Conservation (phyloP, 1,139 yeast species). For the Suhomyces taliae region DNA sequence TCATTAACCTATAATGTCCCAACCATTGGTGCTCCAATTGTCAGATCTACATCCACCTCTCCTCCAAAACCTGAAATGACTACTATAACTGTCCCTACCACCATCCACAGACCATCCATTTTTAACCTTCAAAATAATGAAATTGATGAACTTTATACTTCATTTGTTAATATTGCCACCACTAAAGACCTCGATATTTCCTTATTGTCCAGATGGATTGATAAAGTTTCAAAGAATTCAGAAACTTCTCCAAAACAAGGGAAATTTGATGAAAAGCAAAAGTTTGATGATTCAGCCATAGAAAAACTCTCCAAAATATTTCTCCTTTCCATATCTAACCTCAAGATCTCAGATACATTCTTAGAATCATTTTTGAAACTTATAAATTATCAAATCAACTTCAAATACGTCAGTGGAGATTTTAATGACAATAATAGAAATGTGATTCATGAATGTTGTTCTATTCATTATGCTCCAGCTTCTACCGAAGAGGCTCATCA, state of each 20-base stretch:
- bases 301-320: constrained; percentile 63
- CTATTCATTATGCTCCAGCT: constrained; percentile 30
- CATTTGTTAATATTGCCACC: constrained; percentile 62
- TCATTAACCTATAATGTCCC: constrained; percentile 23
- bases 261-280: not conserved
- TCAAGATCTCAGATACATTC: constrained; percentile 49
- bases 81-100: constrained; percentile 1
- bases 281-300: constrained; percentile 17
- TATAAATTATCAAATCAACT: constrained; percentile 45
- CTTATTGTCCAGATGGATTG: constrained; percentile 50
- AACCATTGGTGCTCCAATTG: not conserved
- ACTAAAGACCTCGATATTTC: constrained; percentile 46
- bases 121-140: constrained; percentile 32
- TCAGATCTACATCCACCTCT: constrained; percentile 1
- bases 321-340: constrained; percentile 57
- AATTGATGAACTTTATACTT: constrained; percentile 65
- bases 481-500: constrained; percentile 34
- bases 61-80: constrained; percentile 4
- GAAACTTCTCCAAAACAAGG: not conserved
- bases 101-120: constrained; percentile 14
- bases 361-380: constrained; percentile 45
- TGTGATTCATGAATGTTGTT: constrained; percentile 47
- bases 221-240: constrained; percentile 34
- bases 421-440: constrained; percentile 44
- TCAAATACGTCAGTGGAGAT: constrained; percentile 38